phyloP scores from a whole-genome alignment of 768 basidiomycete genomes.

The Tulasnella sp. region DNA sequence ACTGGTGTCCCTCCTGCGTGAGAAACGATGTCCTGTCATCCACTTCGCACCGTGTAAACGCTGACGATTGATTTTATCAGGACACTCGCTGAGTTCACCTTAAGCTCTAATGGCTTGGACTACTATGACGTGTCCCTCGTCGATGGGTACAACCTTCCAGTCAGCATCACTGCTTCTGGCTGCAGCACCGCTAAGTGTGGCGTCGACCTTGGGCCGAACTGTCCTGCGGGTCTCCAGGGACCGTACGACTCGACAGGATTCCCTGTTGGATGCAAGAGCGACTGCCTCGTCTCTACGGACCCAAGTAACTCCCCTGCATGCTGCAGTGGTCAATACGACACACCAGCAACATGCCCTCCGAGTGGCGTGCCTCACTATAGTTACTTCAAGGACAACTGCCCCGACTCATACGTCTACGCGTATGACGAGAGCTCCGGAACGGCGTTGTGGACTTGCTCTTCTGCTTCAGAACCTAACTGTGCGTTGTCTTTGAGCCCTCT shows the following conservation, averaged over 20 bases:
- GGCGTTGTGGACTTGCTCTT: slow-evolving; percentile 43
- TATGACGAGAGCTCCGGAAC: too few species aligned
- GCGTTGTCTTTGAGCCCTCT: too few species aligned
- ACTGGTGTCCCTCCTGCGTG: too few species aligned
- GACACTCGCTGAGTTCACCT: slow-evolving; percentile 5
- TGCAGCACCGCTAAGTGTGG: slow-evolving; percentile 15
- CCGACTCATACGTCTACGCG: too few species aligned
- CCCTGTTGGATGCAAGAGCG: slow-evolving; percentile 16
- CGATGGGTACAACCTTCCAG: slow-evolving; percentile 19
- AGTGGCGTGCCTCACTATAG: slow-evolving; percentile 18
- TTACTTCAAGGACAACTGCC: too few species aligned
- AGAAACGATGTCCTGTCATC: not conserved
- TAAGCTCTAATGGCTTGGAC: too few species aligned
- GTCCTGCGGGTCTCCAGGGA: slow-evolving; percentile 9
- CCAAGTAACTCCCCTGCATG: slow-evolving; percentile 13
- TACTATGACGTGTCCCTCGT: too few species aligned
- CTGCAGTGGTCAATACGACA: slow-evolving; percentile 14
- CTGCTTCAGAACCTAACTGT: slow-evolving; percentile 30
- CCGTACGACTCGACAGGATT: slow-evolving; percentile 14
- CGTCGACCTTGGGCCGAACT: slow-evolving; percentile 9
- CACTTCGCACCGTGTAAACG: too few species aligned
- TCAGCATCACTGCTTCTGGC: slow-evolving; percentile 12
- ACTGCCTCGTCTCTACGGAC: slow-evolving; percentile 14
- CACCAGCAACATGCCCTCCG: slow-evolving; percentile 18
- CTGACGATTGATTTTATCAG: not conserved